Evolutionary conservation across 495 filamentous ascomycete genomes (phyloP).

Genomic region (Darksidea phi): DNA sequence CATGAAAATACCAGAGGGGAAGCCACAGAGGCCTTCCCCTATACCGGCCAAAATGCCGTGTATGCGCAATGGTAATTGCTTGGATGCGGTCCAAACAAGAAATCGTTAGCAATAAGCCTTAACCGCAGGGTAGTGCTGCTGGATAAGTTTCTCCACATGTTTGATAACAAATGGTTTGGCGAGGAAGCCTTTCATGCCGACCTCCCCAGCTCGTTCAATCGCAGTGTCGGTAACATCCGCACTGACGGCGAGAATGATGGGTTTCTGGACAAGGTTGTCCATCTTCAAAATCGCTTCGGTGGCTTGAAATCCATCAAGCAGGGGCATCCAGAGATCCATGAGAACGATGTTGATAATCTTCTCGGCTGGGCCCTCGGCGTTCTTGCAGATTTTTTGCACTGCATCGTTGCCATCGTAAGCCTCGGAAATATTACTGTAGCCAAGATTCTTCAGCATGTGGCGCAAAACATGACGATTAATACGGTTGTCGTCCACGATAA

Average conservation of each 20-base stretch:
- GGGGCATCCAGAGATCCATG: slow-evolving; percentile 88
- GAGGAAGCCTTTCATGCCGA: slow-evolving; percentile 76
- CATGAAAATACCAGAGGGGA: no score
- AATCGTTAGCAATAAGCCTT: not conserved
- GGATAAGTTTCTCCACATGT: slow-evolving; percentile 67
- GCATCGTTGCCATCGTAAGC: slow-evolving; percentile 74
- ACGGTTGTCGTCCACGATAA: slow-evolving; percentile 78
- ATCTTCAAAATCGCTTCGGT: slow-evolving; percentile 63
- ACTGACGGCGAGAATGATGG: slow-evolving; percentile 68
- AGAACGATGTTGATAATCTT: slow-evolving; percentile 63
- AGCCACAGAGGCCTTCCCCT: no score
- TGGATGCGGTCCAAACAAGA: no score
- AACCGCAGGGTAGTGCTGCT: slow-evolving; percentile 54
- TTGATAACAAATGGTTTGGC: slow-evolving; percentile 75
- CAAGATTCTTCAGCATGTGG: slow-evolving; percentile 68
- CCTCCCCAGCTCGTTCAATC: slow-evolving; percentile 60
- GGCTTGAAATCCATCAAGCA: slow-evolving; percentile 79
- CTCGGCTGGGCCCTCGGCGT: slow-evolving; percentile 33
- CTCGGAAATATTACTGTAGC: slow-evolving; percentile 61
- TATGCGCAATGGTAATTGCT: no score
- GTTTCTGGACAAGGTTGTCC: slow-evolving; percentile 19
- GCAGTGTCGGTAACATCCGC: slow-evolving; percentile 73
- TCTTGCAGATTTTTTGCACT: slow-evolving; percentile 58
- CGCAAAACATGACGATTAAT: slow-evolving; percentile 75
- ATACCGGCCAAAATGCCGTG: no score